Conservation (phyloP, 305 asterid genomes). For the Ajuga reptans region DNA sequence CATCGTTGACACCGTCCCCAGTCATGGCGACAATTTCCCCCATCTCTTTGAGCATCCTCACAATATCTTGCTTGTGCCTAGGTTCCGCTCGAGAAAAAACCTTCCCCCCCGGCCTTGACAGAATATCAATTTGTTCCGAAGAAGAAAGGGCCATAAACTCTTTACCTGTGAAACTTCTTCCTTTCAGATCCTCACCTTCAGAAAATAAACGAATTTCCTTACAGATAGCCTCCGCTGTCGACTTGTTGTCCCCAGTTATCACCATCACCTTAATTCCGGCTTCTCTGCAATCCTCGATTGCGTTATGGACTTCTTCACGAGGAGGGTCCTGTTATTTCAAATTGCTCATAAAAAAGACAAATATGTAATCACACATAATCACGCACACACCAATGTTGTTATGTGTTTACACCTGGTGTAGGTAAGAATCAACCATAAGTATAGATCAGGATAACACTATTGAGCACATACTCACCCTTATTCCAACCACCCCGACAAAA, state of each 20-base stretch:
- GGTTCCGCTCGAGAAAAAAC: constrained; percentile 92
- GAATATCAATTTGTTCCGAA: constrained; percentile 44
- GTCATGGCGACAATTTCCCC: constrained; percentile 96
- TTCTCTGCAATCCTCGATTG: constrained; percentile 67
- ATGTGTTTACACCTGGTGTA: too few species aligned
- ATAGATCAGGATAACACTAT: not conserved
- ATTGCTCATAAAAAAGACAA: not conserved
- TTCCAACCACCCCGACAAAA: constrained; percentile 81
- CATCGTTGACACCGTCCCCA: constrained; percentile 97
- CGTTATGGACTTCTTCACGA: constrained; percentile 69
- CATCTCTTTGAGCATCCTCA: constrained; percentile 73
- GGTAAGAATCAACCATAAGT: not conserved
- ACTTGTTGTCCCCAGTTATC: constrained; percentile 90
- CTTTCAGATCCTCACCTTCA: constrained; percentile 46
- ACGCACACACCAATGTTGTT: too few species aligned
- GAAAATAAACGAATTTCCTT: constrained; percentile 59
- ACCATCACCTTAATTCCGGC: constrained; percentile 91
- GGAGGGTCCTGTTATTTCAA: constrained; percentile 73
- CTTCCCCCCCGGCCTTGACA: constrained; percentile 65
- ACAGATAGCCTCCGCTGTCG: constrained; percentile 88
- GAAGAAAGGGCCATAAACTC: constrained; percentile 68
- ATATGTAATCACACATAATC: not conserved
- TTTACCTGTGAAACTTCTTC: constrained; percentile 69
- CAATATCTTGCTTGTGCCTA: constrained; percentile 84
- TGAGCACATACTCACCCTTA: constrained; percentile 50